Conservation (phyloP, 2,329 filamentous ascomycete genomes). For the Cladosporium sp. region DNA sequence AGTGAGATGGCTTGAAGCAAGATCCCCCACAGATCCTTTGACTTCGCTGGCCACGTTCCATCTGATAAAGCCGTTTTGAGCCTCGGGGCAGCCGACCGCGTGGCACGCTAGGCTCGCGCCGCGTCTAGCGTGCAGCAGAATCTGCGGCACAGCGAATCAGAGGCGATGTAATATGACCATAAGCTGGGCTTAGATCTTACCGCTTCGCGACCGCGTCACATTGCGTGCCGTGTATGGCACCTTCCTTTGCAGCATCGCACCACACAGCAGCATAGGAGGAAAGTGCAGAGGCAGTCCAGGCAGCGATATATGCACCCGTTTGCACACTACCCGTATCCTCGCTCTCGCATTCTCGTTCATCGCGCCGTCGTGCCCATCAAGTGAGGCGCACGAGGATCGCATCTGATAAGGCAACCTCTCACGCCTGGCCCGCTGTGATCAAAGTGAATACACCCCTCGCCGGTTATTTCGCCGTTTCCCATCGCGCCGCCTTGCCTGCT, state of each 20-base stretch:
- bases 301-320: too few relatives aligned
- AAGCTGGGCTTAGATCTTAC: not conserved
- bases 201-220: conserved; percentile 2
- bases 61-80: not conserved
- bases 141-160: not conserved
- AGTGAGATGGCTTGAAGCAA: not conserved
- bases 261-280: not conserved
- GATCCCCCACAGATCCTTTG: not conserved
- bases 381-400: not conserved
- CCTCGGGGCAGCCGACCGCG: not conserved
- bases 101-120: not conserved
- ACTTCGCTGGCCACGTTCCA: not conserved
- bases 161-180: not conserved
- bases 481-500: not conserved
- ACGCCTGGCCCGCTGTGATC: not conserved
- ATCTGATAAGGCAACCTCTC: not conserved
- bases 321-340: not conserved
- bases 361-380: not conserved
- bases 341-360: not conserved
- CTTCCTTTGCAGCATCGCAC: not conserved
- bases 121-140: not conserved
- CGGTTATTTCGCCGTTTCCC: not conserved
- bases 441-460: not conserved
- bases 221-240: not conserved
- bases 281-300: not conserved